Evolutionary conservation across 805 yeast species (phyloP).

Genomic region (Ogataea pini): DNA sequence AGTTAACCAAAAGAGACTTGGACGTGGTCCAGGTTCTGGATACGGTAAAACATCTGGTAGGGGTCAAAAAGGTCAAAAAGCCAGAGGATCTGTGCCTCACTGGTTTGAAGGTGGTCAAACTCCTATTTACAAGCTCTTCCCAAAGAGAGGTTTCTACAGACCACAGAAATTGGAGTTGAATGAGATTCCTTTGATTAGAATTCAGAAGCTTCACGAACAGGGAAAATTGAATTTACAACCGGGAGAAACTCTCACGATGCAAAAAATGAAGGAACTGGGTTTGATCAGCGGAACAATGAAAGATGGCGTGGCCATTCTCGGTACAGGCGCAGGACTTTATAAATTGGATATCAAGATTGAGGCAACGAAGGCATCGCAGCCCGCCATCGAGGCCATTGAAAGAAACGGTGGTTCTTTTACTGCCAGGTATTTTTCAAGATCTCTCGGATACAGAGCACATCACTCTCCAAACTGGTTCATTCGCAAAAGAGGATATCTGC

Average conservation of each 20-base stretch:
- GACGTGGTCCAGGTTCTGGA: conserved; percentile 95
- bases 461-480: conserved; percentile 71
- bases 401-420: conserved; percentile 70
- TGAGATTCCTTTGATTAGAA: conserved; percentile 65
- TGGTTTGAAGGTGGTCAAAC: conserved; percentile 99
- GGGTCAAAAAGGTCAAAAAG: conserved; percentile 99
- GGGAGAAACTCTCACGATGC: conserved; percentile 71
- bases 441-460: conserved; percentile 70
- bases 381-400: conserved; percentile 76
- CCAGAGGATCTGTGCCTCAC: conserved; percentile 83
- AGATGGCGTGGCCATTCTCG: conserved; percentile 83
- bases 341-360: conserved; percentile 71
- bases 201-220: conserved; percentile 67
- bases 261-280: conserved; percentile 73
- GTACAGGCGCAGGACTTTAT: conserved; percentile 54
- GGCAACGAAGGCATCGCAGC: conserved; percentile 75
- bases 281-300: conserved; percentile 67
- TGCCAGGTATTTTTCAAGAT: conserved; percentile 65
- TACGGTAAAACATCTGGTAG: conserved; percentile 94
- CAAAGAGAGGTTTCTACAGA: conserved; percentile 85
- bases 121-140: conserved; percentile 79
- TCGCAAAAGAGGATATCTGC: conserved; percentile 73
- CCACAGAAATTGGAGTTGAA: conserved; percentile 53
- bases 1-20: conserved; percentile 67
- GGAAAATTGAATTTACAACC: conserved; percentile 61